Conservation (phyloP, 352 stramenopile genomes). For the Pythium phragmitis region DNA sequence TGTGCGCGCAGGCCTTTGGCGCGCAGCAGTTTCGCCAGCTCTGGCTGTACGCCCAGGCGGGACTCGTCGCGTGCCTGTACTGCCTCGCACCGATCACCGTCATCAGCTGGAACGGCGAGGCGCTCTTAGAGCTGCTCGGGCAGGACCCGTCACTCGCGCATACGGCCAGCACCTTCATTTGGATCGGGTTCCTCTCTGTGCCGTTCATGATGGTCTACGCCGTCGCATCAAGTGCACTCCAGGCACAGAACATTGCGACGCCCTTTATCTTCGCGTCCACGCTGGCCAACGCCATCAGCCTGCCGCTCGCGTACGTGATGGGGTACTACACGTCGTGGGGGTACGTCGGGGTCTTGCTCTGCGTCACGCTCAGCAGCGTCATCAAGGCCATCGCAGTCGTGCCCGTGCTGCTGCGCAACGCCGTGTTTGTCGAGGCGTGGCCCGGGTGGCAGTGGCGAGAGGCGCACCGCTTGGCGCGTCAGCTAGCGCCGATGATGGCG, state of each 20-base stretch:
- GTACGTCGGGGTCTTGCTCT: constrained; percentile 32
- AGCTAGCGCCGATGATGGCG: constrained; percentile 26
- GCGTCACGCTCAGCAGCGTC: constrained; percentile 30
- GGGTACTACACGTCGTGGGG: constrained; percentile 37
- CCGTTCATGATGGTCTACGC: constrained; percentile 33
- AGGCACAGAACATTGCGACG: constrained; percentile 37
- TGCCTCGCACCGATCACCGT: constrained; percentile 18
- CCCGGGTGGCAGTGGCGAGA: constrained; percentile 18
- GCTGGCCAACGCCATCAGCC: constrained; percentile 23
- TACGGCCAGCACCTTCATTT: constrained; percentile 27
- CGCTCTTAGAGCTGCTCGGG: constrained; percentile 32
- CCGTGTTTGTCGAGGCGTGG: constrained; percentile 25
- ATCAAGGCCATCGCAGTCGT: constrained; percentile 31
- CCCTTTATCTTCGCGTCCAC: constrained; percentile 32
- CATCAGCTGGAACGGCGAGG: constrained; percentile 24
- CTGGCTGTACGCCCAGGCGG: constrained; percentile 45
- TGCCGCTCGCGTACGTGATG: constrained; percentile 33
- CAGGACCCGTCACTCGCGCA: constrained; percentile 35
- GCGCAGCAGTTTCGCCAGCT: constrained; percentile 36
- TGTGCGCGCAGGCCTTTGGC: constrained; percentile 47
- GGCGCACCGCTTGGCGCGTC: constrained; percentile 8
- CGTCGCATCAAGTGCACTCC: constrained; percentile 31
- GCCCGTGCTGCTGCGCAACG: constrained; percentile 28
- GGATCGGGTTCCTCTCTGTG: constrained; percentile 20
- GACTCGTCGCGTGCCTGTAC: constrained; percentile 29